A percentile compares a stretch with the other conserved stretches of the same genome.
These are phyloP conservation scores for Lentinus brumalis DNA, from an alignment of 768 basidiomycete species.

Conservation along the genomic window DNA sequence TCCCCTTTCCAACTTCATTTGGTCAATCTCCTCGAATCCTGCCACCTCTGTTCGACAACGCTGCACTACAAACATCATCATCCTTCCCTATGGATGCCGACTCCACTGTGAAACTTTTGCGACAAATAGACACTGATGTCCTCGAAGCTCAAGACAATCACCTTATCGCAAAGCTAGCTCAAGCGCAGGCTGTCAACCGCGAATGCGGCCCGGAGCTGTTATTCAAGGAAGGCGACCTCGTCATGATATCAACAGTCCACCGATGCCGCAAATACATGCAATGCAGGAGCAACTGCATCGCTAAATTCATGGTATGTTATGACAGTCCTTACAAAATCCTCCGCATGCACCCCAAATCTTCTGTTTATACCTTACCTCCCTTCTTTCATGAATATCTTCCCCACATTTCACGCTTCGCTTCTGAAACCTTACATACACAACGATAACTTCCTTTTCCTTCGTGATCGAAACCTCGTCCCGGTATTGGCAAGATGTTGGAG, in stretches of 20 bases:
- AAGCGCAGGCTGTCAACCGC: conserved; percentile 31
- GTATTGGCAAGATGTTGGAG: no score
- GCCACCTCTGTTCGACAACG: conserved; percentile 14
- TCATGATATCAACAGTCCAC: background rate
- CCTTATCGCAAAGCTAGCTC: conserved; percentile 29
- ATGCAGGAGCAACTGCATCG: background rate
- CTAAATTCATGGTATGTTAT: background rate
- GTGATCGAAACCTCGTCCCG: no score
- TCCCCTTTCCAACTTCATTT: conserved; percentile 24
- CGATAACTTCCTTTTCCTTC: no score
- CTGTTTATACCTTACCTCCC: background rate
- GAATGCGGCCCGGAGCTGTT: background rate
- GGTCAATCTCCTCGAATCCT: conserved; percentile 20
- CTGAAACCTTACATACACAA: no score
- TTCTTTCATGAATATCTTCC: background rate
- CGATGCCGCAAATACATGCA: background rate
- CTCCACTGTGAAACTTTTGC: background rate
- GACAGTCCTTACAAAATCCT: background rate
- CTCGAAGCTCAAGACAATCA: conserved; percentile 37
- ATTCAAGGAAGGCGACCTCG: background rate
- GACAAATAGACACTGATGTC: conserved; percentile 20
- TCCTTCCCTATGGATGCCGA: background rate
- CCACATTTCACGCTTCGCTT: no score
- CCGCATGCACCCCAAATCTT: background rate
- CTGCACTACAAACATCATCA: background rate